Evolutionary conservation across 441 rosid species (phyloP).

Genomic region (Brassica hybrid): DNA sequence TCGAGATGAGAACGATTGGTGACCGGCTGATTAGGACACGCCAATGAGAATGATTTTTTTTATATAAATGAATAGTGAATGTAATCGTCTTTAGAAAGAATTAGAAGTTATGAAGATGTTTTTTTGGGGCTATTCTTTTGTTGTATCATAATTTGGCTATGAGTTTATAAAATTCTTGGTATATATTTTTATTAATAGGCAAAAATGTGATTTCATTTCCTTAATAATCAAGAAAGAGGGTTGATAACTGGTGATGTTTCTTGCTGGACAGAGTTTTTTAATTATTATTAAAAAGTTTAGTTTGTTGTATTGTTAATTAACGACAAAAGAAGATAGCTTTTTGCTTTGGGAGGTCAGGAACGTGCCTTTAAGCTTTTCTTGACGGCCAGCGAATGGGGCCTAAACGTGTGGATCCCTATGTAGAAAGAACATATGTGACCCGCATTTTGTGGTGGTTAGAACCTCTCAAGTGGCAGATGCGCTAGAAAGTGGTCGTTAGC

Average conservation of each 20-base stretch:
- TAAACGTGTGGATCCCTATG: conserved; percentile 24
- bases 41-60: conserved; percentile 45
- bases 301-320: conserved; percentile 10
- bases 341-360: conserved; percentile 24
- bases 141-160: conserved; percentile 34
- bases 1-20: conserved; percentile 69
- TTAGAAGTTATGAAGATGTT: conserved; percentile 15
- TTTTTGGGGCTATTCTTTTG: conserved; percentile 33
- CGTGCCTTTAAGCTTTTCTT: conserved; percentile 32
- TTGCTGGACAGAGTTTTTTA: neutral
- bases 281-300: neutral
- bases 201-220: neutral
- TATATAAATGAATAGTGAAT: neutral
- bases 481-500: conserved; percentile 20
- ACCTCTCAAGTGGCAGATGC: conserved; percentile 17
- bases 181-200: neutral
- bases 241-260: neutral
- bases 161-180: conserved; percentile 27
- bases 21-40: conserved; percentile 55
- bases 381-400: conserved; percentile 28
- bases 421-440: conserved; percentile 15
- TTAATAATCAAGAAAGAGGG: neutral
- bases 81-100: conserved; percentile 5
- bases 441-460: conserved; percentile 34
- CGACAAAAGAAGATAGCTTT: conserved; percentile 14